These are phyloP conservation scores for Plasmodium coatneyi DNA, from an alignment of 169 alveolate species.

Conservation along the genomic window DNA sequence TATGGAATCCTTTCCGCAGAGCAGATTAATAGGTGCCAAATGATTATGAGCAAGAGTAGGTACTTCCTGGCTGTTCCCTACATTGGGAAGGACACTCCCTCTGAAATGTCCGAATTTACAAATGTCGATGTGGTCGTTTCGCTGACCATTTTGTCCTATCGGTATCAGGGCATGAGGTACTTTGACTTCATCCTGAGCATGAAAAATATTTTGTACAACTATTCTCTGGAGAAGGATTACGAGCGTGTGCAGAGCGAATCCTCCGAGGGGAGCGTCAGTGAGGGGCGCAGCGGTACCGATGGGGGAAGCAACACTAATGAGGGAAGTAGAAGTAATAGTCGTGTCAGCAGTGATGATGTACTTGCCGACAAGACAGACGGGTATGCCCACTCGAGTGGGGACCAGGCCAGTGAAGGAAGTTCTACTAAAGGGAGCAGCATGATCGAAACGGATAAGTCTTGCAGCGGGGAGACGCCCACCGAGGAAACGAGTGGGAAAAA, in stretches of 20 bases:
- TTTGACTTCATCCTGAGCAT: constrained; percentile 87
- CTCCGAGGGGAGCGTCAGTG: constrained; percentile 8
- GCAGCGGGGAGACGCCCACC: not conserved
- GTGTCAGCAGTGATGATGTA: not conserved
- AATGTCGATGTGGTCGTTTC: constrained; percentile 94
- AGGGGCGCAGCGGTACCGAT: not conserved
- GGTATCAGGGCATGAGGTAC: constrained; percentile 90
- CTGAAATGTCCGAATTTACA: constrained; percentile 92
- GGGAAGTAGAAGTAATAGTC: not conserved
- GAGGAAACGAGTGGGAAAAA: not conserved
- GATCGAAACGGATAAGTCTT: not conserved
- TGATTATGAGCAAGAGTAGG: constrained; percentile 83
- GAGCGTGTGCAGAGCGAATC: constrained; percentile 73
- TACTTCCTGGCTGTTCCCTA: constrained; percentile 93
- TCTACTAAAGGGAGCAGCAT: not conserved
- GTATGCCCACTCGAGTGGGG: not conserved
- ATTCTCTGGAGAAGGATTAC: constrained; percentile 73
- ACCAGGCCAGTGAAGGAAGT: not conserved
- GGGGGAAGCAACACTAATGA: not conserved
- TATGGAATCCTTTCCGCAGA: constrained; percentile 83
- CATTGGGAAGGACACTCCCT: constrained; percentile 94
- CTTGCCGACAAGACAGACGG: not conserved
- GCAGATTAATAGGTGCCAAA: constrained; percentile 71
- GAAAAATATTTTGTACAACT: constrained; percentile 79
- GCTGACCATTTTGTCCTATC: constrained; percentile 89